Evolutionary conservation across 768 basidiomycete genomes (phyloP), one percentile per base, ranked within the genome.

Genomic region (Dioszegia hungarica): DNA sequence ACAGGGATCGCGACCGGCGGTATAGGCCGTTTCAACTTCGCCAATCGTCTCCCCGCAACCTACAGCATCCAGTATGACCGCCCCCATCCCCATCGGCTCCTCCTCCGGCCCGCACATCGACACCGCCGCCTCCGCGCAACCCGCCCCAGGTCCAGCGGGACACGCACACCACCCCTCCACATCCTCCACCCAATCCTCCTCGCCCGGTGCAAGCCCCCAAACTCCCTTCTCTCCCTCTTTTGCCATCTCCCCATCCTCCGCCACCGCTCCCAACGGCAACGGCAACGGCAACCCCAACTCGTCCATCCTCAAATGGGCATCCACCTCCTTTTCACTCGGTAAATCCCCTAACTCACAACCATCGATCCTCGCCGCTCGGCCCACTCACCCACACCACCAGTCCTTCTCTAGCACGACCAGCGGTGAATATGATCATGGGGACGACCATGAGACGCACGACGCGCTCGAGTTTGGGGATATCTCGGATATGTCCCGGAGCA

Each of bases 401-500:
- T n/a, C n/a, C n/a, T n/a, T n/a, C n/a, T n/a, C n/a, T n/a, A n/a
- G n/a, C n/a, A n/a, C n/a, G 5, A 15, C 36, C 36, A 36, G 54
- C 20, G 3, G 48, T 24, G 38, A 54, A 20, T 20, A 56, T 12
- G 49, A 57, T 14, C 44, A 62, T 24, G 59, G 65, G 9, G 61
- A 68, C 44, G 57, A 61, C 15, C 65, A 67, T 36, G 69, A 70
- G 19, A 19, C 38, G 19, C 70, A 72, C 50, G 70, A 72, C 41
- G 66, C 70, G 10, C 66, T 72, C 33, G 70, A 72, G 37, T 68
- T 72, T 56, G 70, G 67, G n/a, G 70, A 72, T 66, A 45, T 62
- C 5, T 47, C 47, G 15, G 64, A 66, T 38, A 20, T 69, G 40
- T 59, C 54, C 29, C 45, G 61, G 5, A 49, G 54, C 20, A 56